Evolutionary conservation across 371 early-diverging fungal species (phyloP), one percentile per base, ranked within the genome.

Genomic region (Dichotomocladium elegans): DNA sequence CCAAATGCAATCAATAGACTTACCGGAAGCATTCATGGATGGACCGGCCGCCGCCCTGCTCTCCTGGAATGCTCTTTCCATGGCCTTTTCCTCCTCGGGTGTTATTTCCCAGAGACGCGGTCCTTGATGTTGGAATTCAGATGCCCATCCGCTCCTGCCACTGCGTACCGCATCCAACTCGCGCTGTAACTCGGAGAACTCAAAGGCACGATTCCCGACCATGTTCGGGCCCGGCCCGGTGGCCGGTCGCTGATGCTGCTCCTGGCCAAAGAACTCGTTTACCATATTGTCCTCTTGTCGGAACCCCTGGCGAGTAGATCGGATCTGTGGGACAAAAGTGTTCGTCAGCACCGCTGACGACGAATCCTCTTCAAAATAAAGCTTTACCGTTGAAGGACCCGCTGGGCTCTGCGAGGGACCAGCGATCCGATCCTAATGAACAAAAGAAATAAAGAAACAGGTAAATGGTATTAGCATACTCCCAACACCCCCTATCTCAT

Each of bases 191-290:
- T 74, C 78, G 21, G 76, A 70, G 45, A 84, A 80, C 45, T 75
- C 71, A 57, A 84, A 81, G 14, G 64, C 49, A 41, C 58, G 55
- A 29, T 52, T 57, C 41, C 60, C 62, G 28, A 50, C 58, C 19
- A 26, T 24, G 22, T 29, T 25, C 4, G 33, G 24, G 17, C 43
- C 49, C 14, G 51, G 45, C 45, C 45, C 57, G 10, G 30, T 15
- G 19, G 9, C 27, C 34, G 54, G 30, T 47, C 53, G 41, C 35
- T 34, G 22, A 37, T 57, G 61, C 44, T 74, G 72, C 41, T 82
- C 75, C 44, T 79, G 78, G 17, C 73, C 72, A 58, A 82, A 81
- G 56, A 85, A 85, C 44, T 82, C 83, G 42, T 82, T 63, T 21
- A 81, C 61, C 64, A 85, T 71, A 40, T 47, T 56, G 27, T 68